Evolutionary conservation across 139 green algal genomes (phyloP).

Genomic region (Chlorella sp.): DNA sequence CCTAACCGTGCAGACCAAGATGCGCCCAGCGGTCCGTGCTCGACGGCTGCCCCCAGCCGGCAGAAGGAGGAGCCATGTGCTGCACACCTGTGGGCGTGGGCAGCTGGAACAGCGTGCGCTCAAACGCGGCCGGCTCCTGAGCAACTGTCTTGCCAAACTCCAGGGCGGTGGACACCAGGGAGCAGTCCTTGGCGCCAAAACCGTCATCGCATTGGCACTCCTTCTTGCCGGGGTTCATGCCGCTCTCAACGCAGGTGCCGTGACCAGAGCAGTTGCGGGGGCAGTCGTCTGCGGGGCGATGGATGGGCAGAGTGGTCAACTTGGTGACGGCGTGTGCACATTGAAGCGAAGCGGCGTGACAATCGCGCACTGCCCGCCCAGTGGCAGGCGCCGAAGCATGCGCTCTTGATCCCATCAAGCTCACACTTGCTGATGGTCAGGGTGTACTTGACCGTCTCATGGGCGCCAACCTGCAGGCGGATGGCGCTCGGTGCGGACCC

Average conservation of each 20-base stretch:
- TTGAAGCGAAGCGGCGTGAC: too few species aligned
- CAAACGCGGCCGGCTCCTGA: constrained; percentile 31
- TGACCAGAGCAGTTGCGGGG: constrained; percentile 51
- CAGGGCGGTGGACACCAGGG: constrained; percentile 13
- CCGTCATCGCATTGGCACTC: constrained; percentile 21
- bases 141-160: constrained; percentile 19
- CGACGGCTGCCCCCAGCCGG: too few species aligned
- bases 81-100: constrained; percentile 22
- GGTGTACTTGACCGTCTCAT: constrained; percentile 35
- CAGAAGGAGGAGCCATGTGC: not conserved
- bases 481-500: not conserved
- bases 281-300: constrained; percentile 33
- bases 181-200: constrained; percentile 39
- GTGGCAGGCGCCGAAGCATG: too few species aligned
- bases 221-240: not conserved
- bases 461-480: constrained; percentile 37
- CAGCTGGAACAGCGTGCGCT: constrained; percentile 52
- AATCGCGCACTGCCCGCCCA: too few species aligned
- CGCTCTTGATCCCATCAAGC: too few species aligned
- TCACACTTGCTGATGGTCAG: constrained; percentile 46
- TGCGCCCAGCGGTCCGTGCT: too few species aligned
- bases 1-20: too few species aligned
- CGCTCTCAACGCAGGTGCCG: constrained; percentile 33
- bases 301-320: too few species aligned
- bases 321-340: too few species aligned